Evolutionary conservation across 2,329 filamentous ascomycete species (phyloP), one percentile per base, ranked within the genome.

Genomic region (Orbilia brochopaga): DNA sequence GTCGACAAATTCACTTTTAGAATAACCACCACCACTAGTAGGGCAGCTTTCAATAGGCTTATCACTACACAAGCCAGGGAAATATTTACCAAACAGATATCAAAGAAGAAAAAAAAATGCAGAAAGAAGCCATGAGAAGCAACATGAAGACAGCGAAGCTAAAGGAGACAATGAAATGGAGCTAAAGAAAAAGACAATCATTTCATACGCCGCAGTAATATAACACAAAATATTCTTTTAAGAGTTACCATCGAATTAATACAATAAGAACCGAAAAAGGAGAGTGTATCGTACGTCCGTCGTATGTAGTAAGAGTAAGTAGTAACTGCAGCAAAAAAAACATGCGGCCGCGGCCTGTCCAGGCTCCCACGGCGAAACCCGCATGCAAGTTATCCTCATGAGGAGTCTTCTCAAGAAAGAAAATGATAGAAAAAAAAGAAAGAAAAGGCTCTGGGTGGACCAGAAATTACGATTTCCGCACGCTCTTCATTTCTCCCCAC

Each of bases 401-500:
- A 40, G 73, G 44, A 69, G 37, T 55, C 54, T 61, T 56, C 62
- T 55, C 48, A 63, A 51, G 67, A 48, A 58, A 62, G 60, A 46
- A 64, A 64, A 58, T 17, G 40, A 66, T 64, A 69, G 69, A 54
- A 62, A 74, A 53, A 74, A 63, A 56, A 69, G 73, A 69, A 75
- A 62, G 19, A 46, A 37, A 40, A 44, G n/a, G 55, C 15, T 50
- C 44, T 24, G 48, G 27, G 27, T 32, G 27, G 8, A 32, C 27
- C 27, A 32, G 69, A 73, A 57, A 73, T 69, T 75, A 74, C 65
- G 74, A 66, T 60, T 72, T 74, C 62, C 82, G 79, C 74, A 84
- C 85, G 78, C 86, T 88, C 57, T 87, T 87, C 93, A 99, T 97
- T 83, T 99, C 94, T 79, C 94, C 94, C 81, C 96, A 97, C 74